These are phyloP conservation scores for Pinus albicaulis DNA, from an alignment of 75 land plant genomes.

Conservation along the genomic window DNA sequence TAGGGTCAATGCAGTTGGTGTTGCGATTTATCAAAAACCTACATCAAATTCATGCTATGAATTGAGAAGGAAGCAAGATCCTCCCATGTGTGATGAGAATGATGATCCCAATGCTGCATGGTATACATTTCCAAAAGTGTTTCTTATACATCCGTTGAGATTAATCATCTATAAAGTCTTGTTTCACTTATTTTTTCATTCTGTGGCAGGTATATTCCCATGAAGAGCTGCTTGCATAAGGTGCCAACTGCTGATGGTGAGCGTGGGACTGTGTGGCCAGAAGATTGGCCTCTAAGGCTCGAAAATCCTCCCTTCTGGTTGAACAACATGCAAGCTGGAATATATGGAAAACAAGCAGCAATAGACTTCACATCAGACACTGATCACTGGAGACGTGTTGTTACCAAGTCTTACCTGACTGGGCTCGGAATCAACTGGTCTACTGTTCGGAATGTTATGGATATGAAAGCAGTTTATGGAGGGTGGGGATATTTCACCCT, in stretches of 20 bases:
- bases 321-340: constrained; percentile 37
- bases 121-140: constrained; percentile 14
- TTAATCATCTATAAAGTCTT: neutral
- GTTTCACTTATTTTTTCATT: neutral
- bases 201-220: constrained; percentile 63
- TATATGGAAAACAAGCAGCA: constrained; percentile 69
- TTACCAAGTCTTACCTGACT: constrained; percentile 59
- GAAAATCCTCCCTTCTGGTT: constrained; percentile 70
- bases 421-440: constrained; percentile 82
- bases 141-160: neutral
- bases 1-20: constrained; percentile 42
- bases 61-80: constrained; percentile 31
- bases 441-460: constrained; percentile 71
- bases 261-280: constrained; percentile 84
- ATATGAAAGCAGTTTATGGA: constrained; percentile 89
- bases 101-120: constrained; percentile 83
- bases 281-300: constrained; percentile 84
- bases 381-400: constrained; percentile 67
- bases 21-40: constrained; percentile 72
- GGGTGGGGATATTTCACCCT: constrained; percentile 40
- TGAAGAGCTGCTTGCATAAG: constrained; percentile 60
- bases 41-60: constrained; percentile 50
- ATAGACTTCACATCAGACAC: constrained; percentile 53
- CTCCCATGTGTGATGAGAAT: constrained; percentile 58
- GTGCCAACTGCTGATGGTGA: constrained; percentile 63